Percentiles rank a stretch among this genome's conserved stretches.
Conservation (phyloP, 83 land plant genomes). For the Isoetes engelmannii region DNA sequence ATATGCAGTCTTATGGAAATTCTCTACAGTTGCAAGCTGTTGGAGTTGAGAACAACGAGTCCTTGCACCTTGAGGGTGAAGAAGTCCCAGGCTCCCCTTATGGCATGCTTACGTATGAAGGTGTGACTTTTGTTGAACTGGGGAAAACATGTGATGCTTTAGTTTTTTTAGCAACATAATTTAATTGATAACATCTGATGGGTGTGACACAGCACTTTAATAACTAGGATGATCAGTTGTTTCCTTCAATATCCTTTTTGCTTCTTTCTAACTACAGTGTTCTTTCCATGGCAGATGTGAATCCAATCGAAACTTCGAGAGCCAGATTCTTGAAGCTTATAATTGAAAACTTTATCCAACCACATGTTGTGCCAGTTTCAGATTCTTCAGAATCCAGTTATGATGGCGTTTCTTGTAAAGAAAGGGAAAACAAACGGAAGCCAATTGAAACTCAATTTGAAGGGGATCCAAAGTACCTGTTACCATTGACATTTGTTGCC, state of each 20-base stretch:
- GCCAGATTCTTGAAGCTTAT: slow-evolving; percentile 82
- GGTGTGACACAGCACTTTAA: too few relatives aligned
- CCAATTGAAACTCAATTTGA: slow-evolving; percentile 69
- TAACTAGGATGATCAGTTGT: background rate
- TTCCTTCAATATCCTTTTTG: too few relatives aligned
- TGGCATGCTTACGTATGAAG: slow-evolving; percentile 32
- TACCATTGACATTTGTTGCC: slow-evolving; percentile 94
- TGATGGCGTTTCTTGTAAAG: slow-evolving; percentile 45
- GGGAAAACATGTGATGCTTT: background rate
- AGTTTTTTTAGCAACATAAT: too few relatives aligned
- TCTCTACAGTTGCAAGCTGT: slow-evolving; percentile 26
- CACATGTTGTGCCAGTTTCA: slow-evolving; percentile 50
- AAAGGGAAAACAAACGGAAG: slow-evolving; percentile 70
- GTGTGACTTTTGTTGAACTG: slow-evolving; percentile 10
- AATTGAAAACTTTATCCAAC: slow-evolving; percentile 62
- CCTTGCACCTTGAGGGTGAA: slow-evolving; percentile 22
- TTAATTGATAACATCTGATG: too few relatives aligned
- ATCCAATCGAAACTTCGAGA: slow-evolving; percentile 85
- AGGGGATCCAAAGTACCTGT: slow-evolving; percentile 84
- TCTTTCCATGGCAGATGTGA: slow-evolving; percentile 46
- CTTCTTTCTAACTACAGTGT: too few relatives aligned
- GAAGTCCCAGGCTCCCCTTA: slow-evolving; percentile 33
- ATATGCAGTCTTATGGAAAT: slow-evolving; percentile 21
- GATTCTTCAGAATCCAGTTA: slow-evolving; percentile 57
- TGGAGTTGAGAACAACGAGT: slow-evolving; percentile 23